Evolutionary conservation across 176 grass and related monocot species (phyloP).

Genomic region (Oryza glumipatula): DNA sequence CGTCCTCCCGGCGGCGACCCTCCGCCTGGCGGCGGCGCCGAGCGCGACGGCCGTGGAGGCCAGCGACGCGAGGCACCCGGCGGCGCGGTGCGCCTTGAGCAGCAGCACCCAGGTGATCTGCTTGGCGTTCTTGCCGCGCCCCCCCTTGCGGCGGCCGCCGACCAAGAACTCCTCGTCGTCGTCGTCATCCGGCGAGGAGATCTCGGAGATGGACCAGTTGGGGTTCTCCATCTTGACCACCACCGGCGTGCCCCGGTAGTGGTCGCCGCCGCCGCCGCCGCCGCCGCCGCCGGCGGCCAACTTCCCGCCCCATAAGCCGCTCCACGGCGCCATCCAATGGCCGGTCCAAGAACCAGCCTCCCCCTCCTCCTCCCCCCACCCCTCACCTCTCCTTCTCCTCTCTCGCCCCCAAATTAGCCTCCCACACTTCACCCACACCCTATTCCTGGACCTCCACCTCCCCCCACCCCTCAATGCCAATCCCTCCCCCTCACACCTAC

Average conservation of each 20-base stretch:
- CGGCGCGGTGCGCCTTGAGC: constrained; percentile 92
- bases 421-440: constrained; percentile 34
- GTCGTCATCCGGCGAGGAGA: constrained; percentile 77
- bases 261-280: constrained; percentile 48
- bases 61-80: constrained; percentile 77
- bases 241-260: constrained; percentile 96
- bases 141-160: constrained; percentile 52
- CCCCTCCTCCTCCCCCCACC: too few relatives aligned
- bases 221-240: constrained; percentile 99
- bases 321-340: constrained; percentile 76
- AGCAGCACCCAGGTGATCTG: constrained; percentile 99
- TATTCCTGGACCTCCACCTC: constrained; percentile 41
- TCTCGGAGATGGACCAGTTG: constrained; percentile 99
- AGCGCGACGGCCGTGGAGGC: constrained; percentile 66
- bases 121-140: constrained; percentile 87
- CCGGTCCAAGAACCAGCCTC: constrained; percentile 42
- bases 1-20: constrained; percentile 69
- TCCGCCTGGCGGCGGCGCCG: constrained; percentile 62
- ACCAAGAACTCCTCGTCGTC: constrained; percentile 67
- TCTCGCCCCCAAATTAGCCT: constrained; percentile 35
- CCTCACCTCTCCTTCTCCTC: too few relatives aligned
- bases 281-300: constrained; percentile 5
- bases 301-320: constrained; percentile 63
- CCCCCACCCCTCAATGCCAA: not conserved
- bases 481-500: not conserved